Conservation (phyloP, 139 green algal genomes). For the Coelastrella sp. region DNA sequence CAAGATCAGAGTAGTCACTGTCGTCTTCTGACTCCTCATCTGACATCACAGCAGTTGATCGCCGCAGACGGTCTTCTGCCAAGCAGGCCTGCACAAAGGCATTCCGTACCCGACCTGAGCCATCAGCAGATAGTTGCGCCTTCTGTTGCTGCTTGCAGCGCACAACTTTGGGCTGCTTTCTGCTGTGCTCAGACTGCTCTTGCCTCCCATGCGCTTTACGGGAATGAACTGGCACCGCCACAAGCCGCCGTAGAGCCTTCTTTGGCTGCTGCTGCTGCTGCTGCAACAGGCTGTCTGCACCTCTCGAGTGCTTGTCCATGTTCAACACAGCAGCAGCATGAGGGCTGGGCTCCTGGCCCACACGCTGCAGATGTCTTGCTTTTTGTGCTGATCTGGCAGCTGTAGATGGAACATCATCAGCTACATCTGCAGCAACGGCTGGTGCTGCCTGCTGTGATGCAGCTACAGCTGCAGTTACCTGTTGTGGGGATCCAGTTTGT, state of each 20-base stretch:
- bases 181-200: neutral
- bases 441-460: too few species aligned
- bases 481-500: neutral
- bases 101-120: neutral
- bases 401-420: too few species aligned
- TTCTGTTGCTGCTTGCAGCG: slow-evolving; percentile 19
- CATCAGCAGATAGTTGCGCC: neutral
- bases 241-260: neutral
- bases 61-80: neutral
- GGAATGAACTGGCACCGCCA: too few species aligned
- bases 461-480: neutral
- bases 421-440: too few species aligned
- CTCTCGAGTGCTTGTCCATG: too few species aligned
- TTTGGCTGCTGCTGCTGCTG: slow-evolving; percentile 6
- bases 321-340: too few species aligned
- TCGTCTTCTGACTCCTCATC: slow-evolving; percentile 15
- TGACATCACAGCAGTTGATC: neutral
- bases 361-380: too few species aligned
- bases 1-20: slow-evolving; percentile 37
- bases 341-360: too few species aligned
- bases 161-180: neutral
- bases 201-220: too few species aligned
- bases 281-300: neutral
- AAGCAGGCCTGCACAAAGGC: slow-evolving; percentile 28
- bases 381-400: too few species aligned